Percentiles rank a stretch among this genome's conserved stretches.
Evolutionary conservation across 2,329 filamentous ascomycete genomes (phyloP).

Genomic region (Neopestalotiopsis rosae): DNA sequence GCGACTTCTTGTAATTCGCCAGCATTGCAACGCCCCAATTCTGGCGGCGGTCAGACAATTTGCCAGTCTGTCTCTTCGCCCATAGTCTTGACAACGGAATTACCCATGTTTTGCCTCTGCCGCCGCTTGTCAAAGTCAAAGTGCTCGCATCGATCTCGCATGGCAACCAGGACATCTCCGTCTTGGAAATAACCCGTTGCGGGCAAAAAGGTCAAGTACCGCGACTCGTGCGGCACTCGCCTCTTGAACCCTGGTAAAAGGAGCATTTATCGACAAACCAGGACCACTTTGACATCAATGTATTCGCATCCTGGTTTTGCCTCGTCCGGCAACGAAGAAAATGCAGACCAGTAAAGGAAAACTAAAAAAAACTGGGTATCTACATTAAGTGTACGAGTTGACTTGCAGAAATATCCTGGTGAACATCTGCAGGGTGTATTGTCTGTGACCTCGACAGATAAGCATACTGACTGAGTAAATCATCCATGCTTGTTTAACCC

Average conservation of each 20-base stretch:
- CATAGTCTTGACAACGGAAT: neutral
- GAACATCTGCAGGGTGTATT: constrained; percentile 11
- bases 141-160: constrained; percentile 1
- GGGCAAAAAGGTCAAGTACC: neutral
- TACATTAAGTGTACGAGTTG: neutral
- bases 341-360: neutral
- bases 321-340: neutral
- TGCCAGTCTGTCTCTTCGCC: neutral
- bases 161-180: neutral
- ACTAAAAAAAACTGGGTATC: no score
- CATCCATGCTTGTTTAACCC: constrained; percentile 7
- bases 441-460: constrained; percentile 6
- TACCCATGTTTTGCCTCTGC: neutral
- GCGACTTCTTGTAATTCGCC: neutral
- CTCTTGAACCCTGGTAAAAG: neutral
- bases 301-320: neutral
- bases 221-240: neutral
- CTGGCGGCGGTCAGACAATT: neutral
- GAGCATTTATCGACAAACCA: neutral
- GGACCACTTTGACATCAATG: neutral
- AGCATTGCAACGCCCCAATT: neutral
- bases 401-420: constrained; percentile 9
- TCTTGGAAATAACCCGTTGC: no score
- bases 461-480: constrained; percentile 1
- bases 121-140: neutral